Percentiles rank a stretch among this genome's conserved stretches.
phyloP scores from a whole-genome alignment of 2,329 filamentous ascomycete species.

The Botrytis fabae region DNA sequence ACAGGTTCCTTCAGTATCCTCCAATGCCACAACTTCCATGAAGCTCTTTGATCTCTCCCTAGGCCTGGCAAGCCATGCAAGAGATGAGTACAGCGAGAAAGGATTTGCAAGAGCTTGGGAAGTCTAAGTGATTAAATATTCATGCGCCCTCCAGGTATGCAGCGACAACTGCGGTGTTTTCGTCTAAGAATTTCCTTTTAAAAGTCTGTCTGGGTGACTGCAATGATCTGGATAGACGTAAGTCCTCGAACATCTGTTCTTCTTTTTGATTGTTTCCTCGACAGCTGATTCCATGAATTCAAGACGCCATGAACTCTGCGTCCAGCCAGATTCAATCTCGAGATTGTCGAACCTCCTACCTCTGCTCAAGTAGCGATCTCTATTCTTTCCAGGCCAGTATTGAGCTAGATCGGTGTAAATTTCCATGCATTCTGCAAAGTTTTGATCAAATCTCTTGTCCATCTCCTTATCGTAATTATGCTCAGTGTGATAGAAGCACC shows the following conservation, averaged over 20 bases:
- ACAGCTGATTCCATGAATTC: neutral
- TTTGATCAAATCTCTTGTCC: neutral
- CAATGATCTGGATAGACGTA: neutral
- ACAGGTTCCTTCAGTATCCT: neutral
- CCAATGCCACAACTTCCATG: neutral
- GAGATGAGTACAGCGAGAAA: neutral
- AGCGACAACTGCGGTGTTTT: neutral
- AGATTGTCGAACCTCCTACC: neutral
- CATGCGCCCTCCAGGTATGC: neutral
- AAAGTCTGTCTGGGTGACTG: neutral
- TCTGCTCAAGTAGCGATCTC: neutral
- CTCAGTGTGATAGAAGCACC: neutral
- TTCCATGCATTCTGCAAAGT: neutral
- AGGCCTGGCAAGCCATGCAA: rapidly evolving
- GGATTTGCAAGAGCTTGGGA: neutral
- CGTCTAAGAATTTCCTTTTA: neutral
- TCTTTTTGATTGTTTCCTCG: neutral
- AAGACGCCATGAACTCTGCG: neutral
- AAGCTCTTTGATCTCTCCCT: neutral
- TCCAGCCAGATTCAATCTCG: neutral
- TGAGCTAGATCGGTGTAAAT: neutral
- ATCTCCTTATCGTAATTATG: neutral
- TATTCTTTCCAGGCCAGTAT: neutral
- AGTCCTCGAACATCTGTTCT: neutral
- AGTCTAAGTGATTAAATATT: neutral